Conservation (phyloP, 495 filamentous ascomycete species). For the Sphaerosporella brunnea region DNA sequence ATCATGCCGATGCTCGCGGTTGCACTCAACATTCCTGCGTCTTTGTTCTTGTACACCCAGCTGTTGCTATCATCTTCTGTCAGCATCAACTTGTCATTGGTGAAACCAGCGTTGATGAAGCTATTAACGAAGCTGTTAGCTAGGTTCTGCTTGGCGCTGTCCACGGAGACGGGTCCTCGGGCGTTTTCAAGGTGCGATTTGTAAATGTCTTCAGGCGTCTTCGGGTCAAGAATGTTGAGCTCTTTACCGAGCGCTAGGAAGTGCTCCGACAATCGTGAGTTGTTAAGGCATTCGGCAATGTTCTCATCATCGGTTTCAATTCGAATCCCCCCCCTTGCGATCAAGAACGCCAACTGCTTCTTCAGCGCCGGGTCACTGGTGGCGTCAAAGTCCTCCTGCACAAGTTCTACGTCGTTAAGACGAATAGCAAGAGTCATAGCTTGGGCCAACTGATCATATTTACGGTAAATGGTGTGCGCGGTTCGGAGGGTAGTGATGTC, state of each 20-base stretch:
- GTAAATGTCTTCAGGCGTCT: constrained; percentile 97
- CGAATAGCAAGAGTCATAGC: constrained; percentile 88
- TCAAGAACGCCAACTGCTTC: constrained; percentile 87
- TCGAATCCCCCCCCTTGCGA: constrained; percentile 79
- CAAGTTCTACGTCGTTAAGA: constrained; percentile 68
- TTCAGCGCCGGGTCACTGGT: constrained; percentile 66
- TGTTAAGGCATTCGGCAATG: constrained; percentile 66
- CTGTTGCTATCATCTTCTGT: constrained; percentile 60
- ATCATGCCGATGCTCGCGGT: constrained; percentile 83
- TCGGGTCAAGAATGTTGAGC: constrained; percentile 89
- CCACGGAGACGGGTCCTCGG: constrained; percentile 69
- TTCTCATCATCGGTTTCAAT: constrained; percentile 58
- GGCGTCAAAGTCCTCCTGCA: constrained; percentile 57
- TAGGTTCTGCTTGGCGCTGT: constrained; percentile 88
- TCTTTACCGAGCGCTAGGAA: constrained; percentile 91
- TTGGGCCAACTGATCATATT: constrained; percentile 78
- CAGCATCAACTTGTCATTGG: constrained; percentile 93
- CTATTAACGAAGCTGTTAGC: constrained; percentile 92
- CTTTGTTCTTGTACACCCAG: constrained; percentile 99
- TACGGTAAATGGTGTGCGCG: constrained; percentile 79
- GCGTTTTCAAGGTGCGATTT: constrained; percentile 96
- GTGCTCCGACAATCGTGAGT: constrained; percentile 70
- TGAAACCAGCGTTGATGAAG: constrained; percentile 90
- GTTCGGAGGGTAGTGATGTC: constrained; percentile 84
- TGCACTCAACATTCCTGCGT: constrained; percentile 68